phyloP scores from a whole-genome alignment of 2,329 filamentous ascomycete species.

The Alternaria rosae region DNA sequence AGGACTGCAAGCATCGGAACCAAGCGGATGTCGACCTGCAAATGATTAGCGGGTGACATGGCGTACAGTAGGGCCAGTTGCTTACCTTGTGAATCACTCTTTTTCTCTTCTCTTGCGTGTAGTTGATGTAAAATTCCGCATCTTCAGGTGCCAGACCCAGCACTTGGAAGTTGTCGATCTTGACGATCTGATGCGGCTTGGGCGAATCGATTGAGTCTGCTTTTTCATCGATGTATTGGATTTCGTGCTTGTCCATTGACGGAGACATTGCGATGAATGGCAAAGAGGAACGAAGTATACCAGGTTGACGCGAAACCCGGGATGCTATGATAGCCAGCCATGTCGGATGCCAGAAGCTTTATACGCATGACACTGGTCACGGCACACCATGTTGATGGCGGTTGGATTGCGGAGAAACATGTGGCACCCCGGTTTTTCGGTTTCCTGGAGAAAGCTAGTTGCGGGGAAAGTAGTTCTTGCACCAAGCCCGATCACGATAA shows the following conservation, averaged over 20 bases:
- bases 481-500: neutral
- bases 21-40: constrained; percentile 32
- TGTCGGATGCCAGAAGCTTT: neutral
- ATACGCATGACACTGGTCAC: neutral
- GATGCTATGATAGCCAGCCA: neutral
- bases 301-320: neutral
- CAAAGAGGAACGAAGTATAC: neutral
- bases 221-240: constrained; percentile 33
- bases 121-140: constrained; percentile 34
- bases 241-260: constrained; percentile 30
- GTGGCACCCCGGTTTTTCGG: neutral
- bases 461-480: constrained; percentile 4
- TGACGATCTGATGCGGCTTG: constrained; percentile 32
- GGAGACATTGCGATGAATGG: constrained; percentile 18
- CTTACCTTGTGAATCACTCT: constrained; percentile 42
- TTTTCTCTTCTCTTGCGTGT: constrained; percentile 56
- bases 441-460: constrained; percentile 11
- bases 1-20: constrained; percentile 53
- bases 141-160: constrained; percentile 31
- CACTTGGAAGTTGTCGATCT: constrained; percentile 38
- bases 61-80: neutral
- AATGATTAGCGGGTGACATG: neutral
- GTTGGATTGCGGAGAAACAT: constrained; percentile 1
- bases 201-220: constrained; percentile 21
- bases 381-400: neutral